Evolutionary conservation across 78 protist species (phyloP), one percentile per base, ranked within the genome.

Genomic region (Dictyostelium brefeldianum): DNA sequence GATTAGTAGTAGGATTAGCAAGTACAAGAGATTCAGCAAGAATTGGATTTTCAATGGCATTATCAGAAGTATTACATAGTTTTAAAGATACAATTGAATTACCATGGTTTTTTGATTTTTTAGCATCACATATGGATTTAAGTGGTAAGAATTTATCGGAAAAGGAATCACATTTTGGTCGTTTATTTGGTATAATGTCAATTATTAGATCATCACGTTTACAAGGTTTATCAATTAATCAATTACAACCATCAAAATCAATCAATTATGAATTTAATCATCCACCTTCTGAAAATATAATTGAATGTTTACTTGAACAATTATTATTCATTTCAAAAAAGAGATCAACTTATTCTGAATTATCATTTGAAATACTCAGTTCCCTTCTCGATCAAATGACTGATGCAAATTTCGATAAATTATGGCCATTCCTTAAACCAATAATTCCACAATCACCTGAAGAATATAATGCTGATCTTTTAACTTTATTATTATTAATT

Each of bases 161-260:
- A n/a, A 71, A 51, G 29, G 85, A 87, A 22, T 41, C 85, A 5
- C 78, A 59, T 36, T 87, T 77, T 87, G 93, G 84, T 50, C 80
- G 93, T 70, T 36, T 87, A 29, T 87, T 87, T 64, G 93, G 85
- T 77, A 57, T 87, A 9, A 87, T 87, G 93, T 81, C 93, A 10
- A 50, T 87, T 41, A 77, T 87, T 41, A 56, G 41, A 31, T 77
- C 84, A 20, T 27, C 67, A 9, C 51, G 93, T 27, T 46, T 87
- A 15, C 67, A 64, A n/a, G 69, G 67, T 46, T 41, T 22, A 36
- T 9, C 53, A 29, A 80, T 62, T 12, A 22, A 59, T 22, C 74
- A 47, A 67, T 18, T 14, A 9, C 71, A 57, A 48, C 93, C 93
- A 20, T 75, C 93, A 81, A 87, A 87, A 50, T 77, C 85, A 9